Base-by-base conservation (phyloP, 1,284 basidiomycete species). In the Fomitopsis pinicola region DNA sequence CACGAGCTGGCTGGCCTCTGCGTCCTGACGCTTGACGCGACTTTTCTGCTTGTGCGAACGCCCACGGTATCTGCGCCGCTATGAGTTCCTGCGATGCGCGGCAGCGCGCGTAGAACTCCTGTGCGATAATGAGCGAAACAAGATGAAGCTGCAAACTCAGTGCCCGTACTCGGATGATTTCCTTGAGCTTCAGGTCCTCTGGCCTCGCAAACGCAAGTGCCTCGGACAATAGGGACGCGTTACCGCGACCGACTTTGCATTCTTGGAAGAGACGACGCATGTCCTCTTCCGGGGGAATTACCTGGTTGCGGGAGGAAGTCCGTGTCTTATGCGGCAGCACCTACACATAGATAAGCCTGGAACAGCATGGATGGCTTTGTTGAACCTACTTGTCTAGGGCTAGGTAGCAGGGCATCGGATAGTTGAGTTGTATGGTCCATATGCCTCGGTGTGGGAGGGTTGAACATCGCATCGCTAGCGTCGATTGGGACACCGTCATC, bases 21-120 rank as follows among this genome's bases (percentile, higher is more conserved):
- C 65, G 59, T 61, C 63, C 58, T 55, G 67, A 61, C 44, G 65
- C 67, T 63, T 69, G 63, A 35, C 75, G 75, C 44, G 73, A 88
- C 42, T 82, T 82, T 67, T 90, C 90, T 2, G 91, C 90, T 22
- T 83, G 81, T 4, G 90, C 85, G 19, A 84, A 82, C 5, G 92
- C 92, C 91, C 91, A 93, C 10, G 87, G 82, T 59, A 92, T 90
- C 72, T 91, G 88, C 8, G 87, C 83, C 64, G 78, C 85, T 36
- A 92, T 85, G 19, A 92, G 78, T 60, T 91, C 90, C 70, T 90
- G 88, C 2, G 88, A 91, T 5, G 81, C 79, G 22, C 82, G 78
- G 70, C 89, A 92, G 69, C 91, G 89, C 14, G 73, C 67, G 63
- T 87, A 82, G 69, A 92, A 92, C 74, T 92, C 91, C 89, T 92